phyloP scores from a whole-genome alignment of 208 protist genomes.

The Crithidia expoeki region DNA sequence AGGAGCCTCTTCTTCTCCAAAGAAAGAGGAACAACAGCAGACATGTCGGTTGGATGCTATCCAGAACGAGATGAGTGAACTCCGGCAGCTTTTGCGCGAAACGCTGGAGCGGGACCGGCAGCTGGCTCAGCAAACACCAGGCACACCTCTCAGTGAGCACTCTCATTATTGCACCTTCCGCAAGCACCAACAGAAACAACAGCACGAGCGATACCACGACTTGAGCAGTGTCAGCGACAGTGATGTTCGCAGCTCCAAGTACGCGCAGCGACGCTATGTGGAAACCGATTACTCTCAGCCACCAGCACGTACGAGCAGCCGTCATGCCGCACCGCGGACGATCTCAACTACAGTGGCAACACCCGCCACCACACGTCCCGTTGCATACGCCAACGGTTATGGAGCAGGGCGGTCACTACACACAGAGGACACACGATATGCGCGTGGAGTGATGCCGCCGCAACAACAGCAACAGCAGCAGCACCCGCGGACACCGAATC shows the following conservation, averaged over 20 bases:
- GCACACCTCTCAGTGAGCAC: not conserved
- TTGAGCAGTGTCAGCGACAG: not conserved
- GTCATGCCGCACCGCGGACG: not conserved
- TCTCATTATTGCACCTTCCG: not conserved
- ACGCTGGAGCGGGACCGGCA: constrained; percentile 2
- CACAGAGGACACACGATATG: constrained; percentile 9
- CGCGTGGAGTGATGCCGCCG: not conserved
- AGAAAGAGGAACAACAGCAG: not conserved
- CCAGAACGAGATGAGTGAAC: constrained; percentile 9
- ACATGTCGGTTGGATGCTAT: not conserved
- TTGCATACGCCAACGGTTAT: not conserved
- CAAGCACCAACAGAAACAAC: not conserved
- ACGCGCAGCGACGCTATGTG: constrained; percentile 11
- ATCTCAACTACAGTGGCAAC: too few species aligned
- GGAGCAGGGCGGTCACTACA: not conserved
- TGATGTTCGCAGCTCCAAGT: constrained; percentile 4
- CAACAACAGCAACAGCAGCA: not conserved
- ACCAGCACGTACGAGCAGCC: not conserved
- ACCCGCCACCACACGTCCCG: too few species aligned
- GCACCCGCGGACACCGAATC: not conserved
- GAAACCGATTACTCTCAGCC: not conserved
- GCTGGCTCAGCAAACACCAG: not conserved
- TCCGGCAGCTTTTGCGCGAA: constrained; percentile 5
- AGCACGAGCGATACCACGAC: not conserved
- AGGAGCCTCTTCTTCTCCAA: not conserved